These are phyloP conservation scores for Phytophthora podocarpi DNA, from an alignment of 352 stramenopile species.

Conservation along the genomic window DNA sequence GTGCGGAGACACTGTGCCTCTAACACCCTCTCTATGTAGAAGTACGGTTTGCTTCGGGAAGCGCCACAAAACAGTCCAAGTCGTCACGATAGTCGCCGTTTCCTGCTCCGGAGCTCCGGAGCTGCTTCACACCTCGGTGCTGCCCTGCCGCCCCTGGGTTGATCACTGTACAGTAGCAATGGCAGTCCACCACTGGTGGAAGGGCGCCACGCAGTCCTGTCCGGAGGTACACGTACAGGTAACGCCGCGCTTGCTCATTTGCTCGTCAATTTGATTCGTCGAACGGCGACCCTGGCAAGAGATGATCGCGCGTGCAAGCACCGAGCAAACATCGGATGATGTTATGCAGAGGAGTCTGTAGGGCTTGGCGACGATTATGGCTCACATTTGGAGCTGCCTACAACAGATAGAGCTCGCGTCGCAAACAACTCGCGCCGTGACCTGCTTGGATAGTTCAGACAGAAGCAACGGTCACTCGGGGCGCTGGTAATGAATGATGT, in stretches of 20 bases:
- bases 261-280: constrained; percentile 13
- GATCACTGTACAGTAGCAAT: too few relatives aligned
- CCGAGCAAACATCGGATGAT: constrained; percentile 9
- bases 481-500: constrained; percentile 31
- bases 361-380: constrained; percentile 17
- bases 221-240: not conserved
- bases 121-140: not conserved
- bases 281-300: constrained; percentile 9
- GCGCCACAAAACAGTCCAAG: constrained; percentile 14
- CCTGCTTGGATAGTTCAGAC: constrained; percentile 20
- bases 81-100: constrained; percentile 28
- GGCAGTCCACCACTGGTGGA: constrained; percentile 14
- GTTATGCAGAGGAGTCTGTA: not conserved
- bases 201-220: constrained; percentile 5
- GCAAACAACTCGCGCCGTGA: constrained; percentile 4
- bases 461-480: constrained; percentile 18
- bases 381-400: not conserved
- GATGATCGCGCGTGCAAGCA: constrained; percentile 28
- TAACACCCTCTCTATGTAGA: constrained; percentile 39
- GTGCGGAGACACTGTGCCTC: constrained; percentile 12
- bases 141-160: too few relatives aligned
- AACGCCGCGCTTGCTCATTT: not conserved
- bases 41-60: constrained; percentile 29
- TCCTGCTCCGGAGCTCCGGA: not conserved
- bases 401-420: not conserved